A percentile compares a stretch with the other conserved stretches of the same genome.
These are phyloP conservation scores for Zygoascus flipseniorum DNA, from an alignment of 805 yeast genomes.

Conservation along the genomic window DNA sequence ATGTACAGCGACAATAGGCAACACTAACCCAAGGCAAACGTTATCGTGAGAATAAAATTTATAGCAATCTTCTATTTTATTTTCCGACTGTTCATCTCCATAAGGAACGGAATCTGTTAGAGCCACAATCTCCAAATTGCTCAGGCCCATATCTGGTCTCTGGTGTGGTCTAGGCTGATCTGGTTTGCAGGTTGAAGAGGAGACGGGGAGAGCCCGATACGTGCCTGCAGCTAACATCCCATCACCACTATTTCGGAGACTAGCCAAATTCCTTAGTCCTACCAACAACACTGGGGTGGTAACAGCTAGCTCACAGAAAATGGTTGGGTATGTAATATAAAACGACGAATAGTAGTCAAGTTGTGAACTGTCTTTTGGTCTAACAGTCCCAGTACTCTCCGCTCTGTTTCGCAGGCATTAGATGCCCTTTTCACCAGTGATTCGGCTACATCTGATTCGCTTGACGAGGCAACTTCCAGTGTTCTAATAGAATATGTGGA, in stretches of 20 bases:
- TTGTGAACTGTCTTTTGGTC: neutral
- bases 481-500: constrained; percentile 7
- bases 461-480: constrained; percentile 2
- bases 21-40: constrained; percentile 19
- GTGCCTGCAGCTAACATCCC: neutral
- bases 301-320: neutral
- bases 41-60: constrained; percentile 22
- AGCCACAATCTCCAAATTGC: constrained; percentile 4
- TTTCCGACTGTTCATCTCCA: neutral
- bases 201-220: neutral
- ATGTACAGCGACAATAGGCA: constrained; percentile 18
- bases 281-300: neutral
- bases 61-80: constrained; percentile 9
- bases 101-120: constrained; percentile 6
- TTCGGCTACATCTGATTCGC: constrained; percentile 1
- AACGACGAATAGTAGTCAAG: constrained; percentile 1
- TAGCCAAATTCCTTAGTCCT: no score
- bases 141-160: neutral
- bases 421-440: constrained; percentile 1
- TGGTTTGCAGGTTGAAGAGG: neutral
- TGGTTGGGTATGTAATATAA: neutral
- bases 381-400: neutral
- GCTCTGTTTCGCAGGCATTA: constrained; percentile 8
- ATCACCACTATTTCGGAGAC: neutral
- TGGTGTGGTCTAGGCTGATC: no score